Evolutionary conservation across 2,329 filamentous ascomycete species (phyloP).

Genomic region (Aspergillus cejpii): DNA sequence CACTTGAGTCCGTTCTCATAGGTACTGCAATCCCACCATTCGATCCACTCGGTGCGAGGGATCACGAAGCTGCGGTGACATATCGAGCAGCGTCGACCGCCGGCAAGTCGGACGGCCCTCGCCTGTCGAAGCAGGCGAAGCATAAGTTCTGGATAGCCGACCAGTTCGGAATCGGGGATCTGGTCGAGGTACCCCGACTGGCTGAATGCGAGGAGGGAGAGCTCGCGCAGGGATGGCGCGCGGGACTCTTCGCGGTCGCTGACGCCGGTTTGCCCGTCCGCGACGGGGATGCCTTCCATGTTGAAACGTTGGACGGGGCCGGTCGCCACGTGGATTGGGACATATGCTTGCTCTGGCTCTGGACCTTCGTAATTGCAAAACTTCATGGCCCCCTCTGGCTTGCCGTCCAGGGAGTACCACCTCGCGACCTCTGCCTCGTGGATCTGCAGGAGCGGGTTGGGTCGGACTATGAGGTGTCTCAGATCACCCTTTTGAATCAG

Average conservation of each 20-base stretch:
- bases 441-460: slow-evolving; percentile 36
- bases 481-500: slow-evolving; percentile 36
- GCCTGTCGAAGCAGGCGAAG: slow-evolving; percentile 33
- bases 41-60: slow-evolving; percentile 40
- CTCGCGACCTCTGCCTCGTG: slow-evolving; percentile 26
- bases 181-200: slow-evolving; percentile 33
- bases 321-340: slow-evolving; percentile 34
- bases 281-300: slow-evolving; percentile 29
- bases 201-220: slow-evolving; percentile 37
- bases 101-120: slow-evolving; percentile 30
- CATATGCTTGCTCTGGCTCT: slow-evolving; percentile 28
- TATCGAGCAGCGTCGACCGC: slow-evolving; percentile 37
- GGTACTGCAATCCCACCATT: slow-evolving; percentile 41
- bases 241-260: slow-evolving; percentile 8
- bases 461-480: slow-evolving; percentile 34
- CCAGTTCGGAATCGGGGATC: slow-evolving; percentile 32
- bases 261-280: slow-evolving; percentile 5
- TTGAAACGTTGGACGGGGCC: slow-evolving; percentile 28
- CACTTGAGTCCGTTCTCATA: slow-evolving; percentile 35
- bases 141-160: slow-evolving; percentile 30
- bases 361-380: slow-evolving; percentile 23
- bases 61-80: slow-evolving; percentile 39
- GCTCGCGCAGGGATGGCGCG: slow-evolving; percentile 40
- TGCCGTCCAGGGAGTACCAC: slow-evolving; percentile 25
- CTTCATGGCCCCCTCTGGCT: slow-evolving; percentile 9